These are phyloP conservation scores for Arabidopsis hybrid DNA, from an alignment of 441 rosid genomes.

Conservation along the genomic window DNA sequence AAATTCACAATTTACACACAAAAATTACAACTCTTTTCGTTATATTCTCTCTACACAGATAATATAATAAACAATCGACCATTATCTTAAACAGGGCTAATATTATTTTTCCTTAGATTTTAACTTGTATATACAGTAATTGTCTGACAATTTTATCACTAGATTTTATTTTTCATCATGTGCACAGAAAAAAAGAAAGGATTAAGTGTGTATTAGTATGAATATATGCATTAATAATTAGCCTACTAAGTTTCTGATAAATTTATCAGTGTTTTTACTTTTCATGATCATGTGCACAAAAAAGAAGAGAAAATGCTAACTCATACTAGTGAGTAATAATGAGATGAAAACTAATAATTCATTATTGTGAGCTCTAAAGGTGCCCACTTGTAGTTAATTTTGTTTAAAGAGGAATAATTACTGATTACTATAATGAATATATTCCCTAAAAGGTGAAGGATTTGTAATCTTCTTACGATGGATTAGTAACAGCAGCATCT, in stretches of 20 bases:
- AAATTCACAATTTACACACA: too few relatives aligned
- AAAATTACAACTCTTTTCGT: not conserved
- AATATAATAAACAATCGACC: not conserved
- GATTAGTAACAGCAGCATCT: slow-evolving; percentile 26
- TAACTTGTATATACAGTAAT: not conserved
- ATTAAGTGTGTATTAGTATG: too few relatives aligned
- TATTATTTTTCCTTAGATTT: not conserved
- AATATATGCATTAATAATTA: too few relatives aligned
- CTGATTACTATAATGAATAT: slow-evolving; percentile 14
- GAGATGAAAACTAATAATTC: slow-evolving; percentile 21
- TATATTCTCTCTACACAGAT: not conserved
- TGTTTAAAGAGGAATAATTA: slow-evolving; percentile 30
- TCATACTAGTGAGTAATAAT: slow-evolving; percentile 15
- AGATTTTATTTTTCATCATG: slow-evolving; percentile 28
- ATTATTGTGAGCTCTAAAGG: slow-evolving; percentile 9
- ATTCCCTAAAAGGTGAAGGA: not conserved
- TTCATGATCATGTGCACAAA: slow-evolving; percentile 33
- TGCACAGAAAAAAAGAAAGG: not conserved
- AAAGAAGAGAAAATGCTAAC: slow-evolving; percentile 3
- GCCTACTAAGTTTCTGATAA: slow-evolving; percentile 26
- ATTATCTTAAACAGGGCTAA: slow-evolving; percentile 1
- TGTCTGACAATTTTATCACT: slow-evolving; percentile 14
- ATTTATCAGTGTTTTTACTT: slow-evolving; percentile 11
- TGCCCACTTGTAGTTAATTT: slow-evolving; percentile 30
- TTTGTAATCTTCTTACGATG: slow-evolving; percentile 28